phyloP scores from a whole-genome alignment of 2,329 filamentous ascomycete species.

The Penicillium polonicum region DNA sequence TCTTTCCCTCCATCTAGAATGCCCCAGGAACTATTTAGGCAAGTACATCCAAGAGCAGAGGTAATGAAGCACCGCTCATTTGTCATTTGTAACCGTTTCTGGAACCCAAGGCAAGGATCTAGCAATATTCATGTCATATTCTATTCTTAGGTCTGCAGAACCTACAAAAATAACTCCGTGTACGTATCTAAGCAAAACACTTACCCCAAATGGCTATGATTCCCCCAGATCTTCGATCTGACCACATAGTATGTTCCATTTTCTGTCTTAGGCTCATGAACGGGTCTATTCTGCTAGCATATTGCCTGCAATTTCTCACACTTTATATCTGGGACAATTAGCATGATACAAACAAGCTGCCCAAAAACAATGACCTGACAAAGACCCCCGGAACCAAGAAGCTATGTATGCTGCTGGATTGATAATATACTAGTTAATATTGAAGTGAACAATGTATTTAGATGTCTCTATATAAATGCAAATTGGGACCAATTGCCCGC shows the following conservation, averaged over 20 bases:
- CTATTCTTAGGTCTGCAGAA: no score
- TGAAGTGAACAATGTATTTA: background rate
- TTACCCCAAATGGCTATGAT: background rate
- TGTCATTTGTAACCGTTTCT: no score
- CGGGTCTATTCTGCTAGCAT: background rate
- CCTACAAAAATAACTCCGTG: background rate
- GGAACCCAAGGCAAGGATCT: background rate
- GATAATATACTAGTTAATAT: background rate
- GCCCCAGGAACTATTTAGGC: no score
- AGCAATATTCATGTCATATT: background rate
- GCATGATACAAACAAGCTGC: background rate
- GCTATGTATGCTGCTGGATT: no score
- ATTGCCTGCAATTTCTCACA: no score
- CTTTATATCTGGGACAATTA: background rate
- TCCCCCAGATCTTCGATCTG: background rate
- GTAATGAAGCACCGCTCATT: no score
- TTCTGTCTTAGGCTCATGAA: background rate
- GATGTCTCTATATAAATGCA: background rate
- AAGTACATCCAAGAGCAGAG: background rate
- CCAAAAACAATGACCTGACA: background rate
- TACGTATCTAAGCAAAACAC: background rate
- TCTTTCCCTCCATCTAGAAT: background rate
- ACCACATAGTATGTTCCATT: background rate
- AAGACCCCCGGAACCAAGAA: background rate
- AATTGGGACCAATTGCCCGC: background rate